Percentiles rank a stretch among this genome's conserved stretches.
phyloP scores from a whole-genome alignment of 345 rosid species.

The Cardamine occulta region DNA sequence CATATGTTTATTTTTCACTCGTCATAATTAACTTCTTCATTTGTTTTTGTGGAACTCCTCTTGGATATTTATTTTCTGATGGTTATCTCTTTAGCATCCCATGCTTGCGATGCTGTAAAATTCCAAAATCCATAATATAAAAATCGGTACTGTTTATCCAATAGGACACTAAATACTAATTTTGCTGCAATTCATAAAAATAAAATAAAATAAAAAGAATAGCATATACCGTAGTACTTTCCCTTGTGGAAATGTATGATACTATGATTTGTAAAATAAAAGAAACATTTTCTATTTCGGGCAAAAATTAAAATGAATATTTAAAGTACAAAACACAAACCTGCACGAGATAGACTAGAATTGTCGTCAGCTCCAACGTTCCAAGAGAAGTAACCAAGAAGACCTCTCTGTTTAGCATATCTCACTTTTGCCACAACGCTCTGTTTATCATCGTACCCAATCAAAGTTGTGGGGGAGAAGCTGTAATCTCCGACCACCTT shows the following conservation, averaged over 20 bases:
- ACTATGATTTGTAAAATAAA: too few relatives aligned
- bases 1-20: background rate
- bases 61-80: background rate
- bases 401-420: slow-evolving; percentile 51
- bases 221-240: background rate
- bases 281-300: background rate
- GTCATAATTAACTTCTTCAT: background rate
- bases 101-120: slow-evolving; percentile 33
- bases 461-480: slow-evolving; percentile 53
- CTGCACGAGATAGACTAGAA: slow-evolving; percentile 50
- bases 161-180: background rate
- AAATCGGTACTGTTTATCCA: too few relatives aligned
- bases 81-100: slow-evolving; percentile 15
- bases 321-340: slow-evolving; percentile 8
- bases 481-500: slow-evolving; percentile 53
- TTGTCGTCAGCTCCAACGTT: slow-evolving; percentile 56
- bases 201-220: too few relatives aligned
- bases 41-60: background rate
- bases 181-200: background rate
- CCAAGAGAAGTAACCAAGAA: slow-evolving; percentile 79
- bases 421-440: slow-evolving; percentile 53
- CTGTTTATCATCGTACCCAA: slow-evolving; percentile 54
- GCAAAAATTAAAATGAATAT: background rate
- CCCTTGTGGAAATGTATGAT: background rate
- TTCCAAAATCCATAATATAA: background rate